Evolutionary conservation across 306 rosid genomes (phyloP).

Genomic region (Malus sylvestris): DNA sequence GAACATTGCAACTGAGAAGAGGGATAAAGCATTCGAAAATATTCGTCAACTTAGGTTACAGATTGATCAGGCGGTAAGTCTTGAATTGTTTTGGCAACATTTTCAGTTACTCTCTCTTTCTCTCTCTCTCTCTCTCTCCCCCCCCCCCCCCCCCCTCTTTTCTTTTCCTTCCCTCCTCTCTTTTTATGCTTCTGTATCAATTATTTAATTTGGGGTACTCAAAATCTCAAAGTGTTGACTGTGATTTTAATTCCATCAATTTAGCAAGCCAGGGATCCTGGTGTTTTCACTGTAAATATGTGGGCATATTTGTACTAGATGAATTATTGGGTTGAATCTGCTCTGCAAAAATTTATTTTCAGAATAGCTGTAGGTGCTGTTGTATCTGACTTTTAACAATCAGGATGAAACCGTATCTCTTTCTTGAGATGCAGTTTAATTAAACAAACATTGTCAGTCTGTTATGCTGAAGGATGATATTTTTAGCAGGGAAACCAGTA

Average conservation of each 20-base stretch:
- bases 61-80: constrained; percentile 77
- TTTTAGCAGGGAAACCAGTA: neutral
- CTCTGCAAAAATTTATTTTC: neutral
- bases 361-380: neutral
- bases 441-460: neutral
- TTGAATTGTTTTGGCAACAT: neutral
- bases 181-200: neutral
- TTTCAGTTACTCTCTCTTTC: neutral
- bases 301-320: neutral
- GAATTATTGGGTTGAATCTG: neutral
- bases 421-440: neutral
- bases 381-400: neutral
- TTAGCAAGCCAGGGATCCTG: neutral
- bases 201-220: neutral
- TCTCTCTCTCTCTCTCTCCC: neutral
- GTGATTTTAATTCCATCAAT: neutral
- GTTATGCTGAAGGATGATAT: neutral
- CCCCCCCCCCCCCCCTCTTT: too few relatives aligned
- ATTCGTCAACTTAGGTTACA: constrained; percentile 59
- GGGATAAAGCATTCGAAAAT: constrained; percentile 59
- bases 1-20: constrained; percentile 46
- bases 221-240: neutral
- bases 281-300: too few relatives aligned
- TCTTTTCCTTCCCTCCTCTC: too few relatives aligned
- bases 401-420: too few relatives aligned